Conservation (phyloP, 2,329 filamentous ascomycete genomes). For the Diaporthe eres region DNA sequence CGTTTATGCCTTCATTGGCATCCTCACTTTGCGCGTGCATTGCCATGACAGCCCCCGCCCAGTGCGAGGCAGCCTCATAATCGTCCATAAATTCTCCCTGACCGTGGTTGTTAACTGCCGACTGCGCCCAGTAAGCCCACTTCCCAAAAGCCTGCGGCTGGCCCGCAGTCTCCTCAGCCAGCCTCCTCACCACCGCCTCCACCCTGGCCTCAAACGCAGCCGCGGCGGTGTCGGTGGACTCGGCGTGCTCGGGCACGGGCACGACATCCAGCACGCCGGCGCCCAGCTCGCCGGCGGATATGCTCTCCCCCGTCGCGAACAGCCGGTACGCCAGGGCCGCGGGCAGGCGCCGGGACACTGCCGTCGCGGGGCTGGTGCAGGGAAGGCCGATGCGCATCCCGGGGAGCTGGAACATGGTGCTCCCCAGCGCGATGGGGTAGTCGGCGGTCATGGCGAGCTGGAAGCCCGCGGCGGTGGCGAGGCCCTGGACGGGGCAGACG, state of each 20-base stretch:
- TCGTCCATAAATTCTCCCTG: conserved; percentile 44
- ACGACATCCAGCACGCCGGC: conserved; percentile 48
- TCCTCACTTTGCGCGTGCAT: conserved; percentile 49
- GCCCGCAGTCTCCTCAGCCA: conserved; percentile 44
- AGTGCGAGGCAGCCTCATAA: conserved; percentile 47
- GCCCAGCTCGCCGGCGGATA: conserved; percentile 46
- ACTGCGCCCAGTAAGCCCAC: conserved; percentile 54
- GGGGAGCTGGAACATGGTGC: conserved; percentile 45
- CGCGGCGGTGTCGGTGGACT: conserved; percentile 42
- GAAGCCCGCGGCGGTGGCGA: conserved; percentile 51
- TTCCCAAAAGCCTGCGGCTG: conserved; percentile 53
- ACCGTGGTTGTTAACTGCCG: conserved; percentile 35
- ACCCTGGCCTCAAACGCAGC: conserved; percentile 47
- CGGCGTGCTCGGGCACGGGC: conserved; percentile 37
- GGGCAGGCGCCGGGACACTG: conserved; percentile 47
- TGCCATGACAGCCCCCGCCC: conserved; percentile 50
- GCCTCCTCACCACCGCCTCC: conserved; percentile 44
- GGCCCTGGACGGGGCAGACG: conserved; percentile 50
- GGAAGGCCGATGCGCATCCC: conserved; percentile 50
- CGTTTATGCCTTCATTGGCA: conserved; percentile 48
- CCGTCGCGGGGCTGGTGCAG: conserved; percentile 50
- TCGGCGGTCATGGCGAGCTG: conserved; percentile 53
- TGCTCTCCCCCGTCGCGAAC: conserved; percentile 49
- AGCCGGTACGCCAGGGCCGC: conserved; percentile 48
- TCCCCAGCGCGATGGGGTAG: conserved; percentile 45